These are phyloP conservation scores for Luvunga scandens DNA, from an alignment of 345 rosid genomes.

Conservation along the genomic window DNA sequence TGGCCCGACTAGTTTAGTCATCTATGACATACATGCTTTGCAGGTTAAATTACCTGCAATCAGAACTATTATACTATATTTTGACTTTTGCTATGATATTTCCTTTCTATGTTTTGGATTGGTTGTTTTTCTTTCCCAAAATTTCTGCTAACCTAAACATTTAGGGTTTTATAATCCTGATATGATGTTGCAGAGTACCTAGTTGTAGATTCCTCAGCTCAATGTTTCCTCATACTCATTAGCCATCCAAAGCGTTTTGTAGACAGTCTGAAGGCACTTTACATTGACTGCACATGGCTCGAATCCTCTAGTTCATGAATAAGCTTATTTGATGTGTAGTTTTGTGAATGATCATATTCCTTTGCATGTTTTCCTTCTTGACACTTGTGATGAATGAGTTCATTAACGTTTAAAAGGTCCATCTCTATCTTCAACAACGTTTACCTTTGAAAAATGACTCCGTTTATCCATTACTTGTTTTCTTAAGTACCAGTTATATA, in stretches of 20 bases:
- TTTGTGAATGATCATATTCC: background rate
- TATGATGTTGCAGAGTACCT: background rate
- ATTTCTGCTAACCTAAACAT: background rate
- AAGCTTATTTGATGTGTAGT: background rate
- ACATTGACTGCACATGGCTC: background rate
- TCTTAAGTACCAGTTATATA: background rate
- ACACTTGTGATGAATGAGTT: background rate
- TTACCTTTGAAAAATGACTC: background rate
- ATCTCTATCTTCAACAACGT: background rate
- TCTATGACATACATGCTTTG: conserved; percentile 94
- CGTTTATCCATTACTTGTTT: background rate
- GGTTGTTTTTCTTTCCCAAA: background rate
- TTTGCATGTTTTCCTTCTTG: background rate
- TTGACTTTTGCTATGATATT: background rate
- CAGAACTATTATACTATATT: background rate
- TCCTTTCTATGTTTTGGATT: background rate
- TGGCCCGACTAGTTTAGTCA: conserved; percentile 93
- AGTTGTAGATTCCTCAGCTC: background rate
- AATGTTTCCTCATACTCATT: background rate
- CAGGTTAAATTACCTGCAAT: conserved; percentile 49
- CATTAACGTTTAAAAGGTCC: background rate
- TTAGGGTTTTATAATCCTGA: background rate
- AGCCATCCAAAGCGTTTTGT: background rate
- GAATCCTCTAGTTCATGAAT: background rate
- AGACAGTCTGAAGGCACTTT: background rate